Conservation (phyloP, 495 filamentous ascomycete genomes). For the Xylaria venustula region DNA sequence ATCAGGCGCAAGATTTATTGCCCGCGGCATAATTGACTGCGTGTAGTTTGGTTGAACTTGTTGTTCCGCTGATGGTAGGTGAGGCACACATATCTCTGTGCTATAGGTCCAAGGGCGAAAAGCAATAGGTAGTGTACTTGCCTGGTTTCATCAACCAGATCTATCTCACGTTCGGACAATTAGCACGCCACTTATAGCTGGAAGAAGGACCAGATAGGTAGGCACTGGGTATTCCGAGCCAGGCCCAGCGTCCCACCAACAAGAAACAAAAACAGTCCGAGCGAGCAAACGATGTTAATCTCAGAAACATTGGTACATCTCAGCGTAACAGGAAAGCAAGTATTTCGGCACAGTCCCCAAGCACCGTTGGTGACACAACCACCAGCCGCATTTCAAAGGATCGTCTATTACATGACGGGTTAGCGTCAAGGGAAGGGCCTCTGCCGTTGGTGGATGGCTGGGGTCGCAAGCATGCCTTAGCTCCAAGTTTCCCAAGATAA, state of each 20-base stretch:
- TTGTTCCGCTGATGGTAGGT: neutral
- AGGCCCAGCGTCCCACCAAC: too few species aligned
- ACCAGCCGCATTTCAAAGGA: neutral
- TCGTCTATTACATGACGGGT: neutral
- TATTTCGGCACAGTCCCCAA: too few species aligned
- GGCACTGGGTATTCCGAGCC: neutral
- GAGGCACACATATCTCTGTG: neutral
- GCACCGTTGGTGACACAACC: neutral
- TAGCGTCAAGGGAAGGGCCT: constrained; percentile 5
- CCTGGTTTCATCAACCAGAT: too few species aligned
- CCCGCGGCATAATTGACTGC: neutral
- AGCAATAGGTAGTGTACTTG: too few species aligned
- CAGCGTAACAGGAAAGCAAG: neutral
- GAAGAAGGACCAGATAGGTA: neutral
- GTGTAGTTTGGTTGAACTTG: neutral
- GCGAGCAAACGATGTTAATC: too few species aligned
- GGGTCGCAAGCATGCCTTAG: neutral
- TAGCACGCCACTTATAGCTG: neutral
- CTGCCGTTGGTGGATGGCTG: neutral
- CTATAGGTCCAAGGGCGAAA: neutral
- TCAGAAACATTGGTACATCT: neutral
- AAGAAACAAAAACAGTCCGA: too few species aligned
- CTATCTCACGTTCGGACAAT: neutral
- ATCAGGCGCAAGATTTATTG: neutral
- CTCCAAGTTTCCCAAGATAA: neutral